Evolutionary conservation across 805 yeast species (phyloP), one percentile per base, ranked within the genome.

Genomic region (Candida easanensis): DNA sequence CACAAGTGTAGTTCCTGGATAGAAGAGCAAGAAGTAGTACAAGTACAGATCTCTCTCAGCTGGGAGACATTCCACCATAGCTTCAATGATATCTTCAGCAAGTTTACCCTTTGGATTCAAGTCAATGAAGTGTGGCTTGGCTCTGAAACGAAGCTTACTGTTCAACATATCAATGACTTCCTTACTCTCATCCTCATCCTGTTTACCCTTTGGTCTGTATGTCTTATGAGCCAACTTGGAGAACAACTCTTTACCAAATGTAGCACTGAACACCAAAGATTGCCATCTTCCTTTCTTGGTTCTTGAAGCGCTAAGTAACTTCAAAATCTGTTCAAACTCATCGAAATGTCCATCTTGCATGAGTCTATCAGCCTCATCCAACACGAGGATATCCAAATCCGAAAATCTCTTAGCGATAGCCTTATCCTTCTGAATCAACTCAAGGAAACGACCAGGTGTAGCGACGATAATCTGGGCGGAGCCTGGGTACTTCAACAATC

Each of bases 301-400:
- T 63, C 82, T 74, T 54, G 62, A 68, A 63, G 69, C 73, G 19
- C 66, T 65, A 44, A 93, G 63, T 14, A 84, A 62, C 42, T 84
- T 88, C 48, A 91, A 66, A 45, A 88, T 84, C 56, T 80, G 84
- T 53, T 84, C 95, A 50, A 93, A 77, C 62, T 93, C 99, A 46
- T 88, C 95, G 60, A 91, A 93, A 65, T 90, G 98, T 2, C 98
- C 97, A 58, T 90, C 96, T 64, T 91, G 97, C 39, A 93, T 71
- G 49, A 93, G 68, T 63, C 99, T 74, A 69, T 93, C 99, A 11
- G 99, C 99, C 64, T 93, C 99, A 70, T 93, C 99, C 25, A 91
- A 70, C 1, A 90, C 96, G 19, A 81, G 57, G 3, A 73, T 63
- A 23, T 77, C 74, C 17, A 76, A 60, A 20, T 66, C 57, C 16